Evolutionary conservation across 31 red algal species (phyloP), one percentile per base, ranked within the genome.

Genomic region (Odonthalia washingtoniensis): DNA sequence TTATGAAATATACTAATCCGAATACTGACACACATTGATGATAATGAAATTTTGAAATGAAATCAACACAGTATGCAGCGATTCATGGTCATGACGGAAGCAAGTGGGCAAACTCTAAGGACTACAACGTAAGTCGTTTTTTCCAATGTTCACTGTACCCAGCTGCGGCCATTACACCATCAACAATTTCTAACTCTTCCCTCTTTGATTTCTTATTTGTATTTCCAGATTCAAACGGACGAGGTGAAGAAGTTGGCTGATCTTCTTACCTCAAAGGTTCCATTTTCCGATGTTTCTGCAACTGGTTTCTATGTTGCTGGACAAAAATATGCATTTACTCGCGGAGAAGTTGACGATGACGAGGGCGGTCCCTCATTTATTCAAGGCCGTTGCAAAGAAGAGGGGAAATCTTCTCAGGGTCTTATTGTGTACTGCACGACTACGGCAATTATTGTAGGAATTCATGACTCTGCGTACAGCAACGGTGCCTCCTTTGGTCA

Each of bases 291-390:
- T 37, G 91, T 98, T 52, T 57, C 92, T 2, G 64, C 70, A n/a
- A 61, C 38, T 35, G 96, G 93, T 41, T 98, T 98, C 81, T 85
- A 57, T 81, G 81, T 95, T 45, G 90, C 96, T 62, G 93, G 93
- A 30, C 96, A 98, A 78, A 95, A 95, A 83, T 98, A 95, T 45
- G 90, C 96, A 1, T 95, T 92, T 65, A 95, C 93, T 57, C 93
- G 96, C 39, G 95, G 89, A 46, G 95, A 98, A 78, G 87, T 95
- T 17, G 93, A 95, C 62, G 92, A 95, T 62, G 92, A 98, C 18
- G 96, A 98, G 16, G 96, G 96, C 33, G 75, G 82, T n/a, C 82
- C 90, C 33, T 65, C 95, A 26, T 91, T 74, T 70, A 37, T 83
- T 42, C 94, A 91, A 66, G 94, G 94, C 40, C 88, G 91, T 4